phyloP scores from a whole-genome alignment of 169 alveolate genomes.

The Eimeria tenella region DNA sequence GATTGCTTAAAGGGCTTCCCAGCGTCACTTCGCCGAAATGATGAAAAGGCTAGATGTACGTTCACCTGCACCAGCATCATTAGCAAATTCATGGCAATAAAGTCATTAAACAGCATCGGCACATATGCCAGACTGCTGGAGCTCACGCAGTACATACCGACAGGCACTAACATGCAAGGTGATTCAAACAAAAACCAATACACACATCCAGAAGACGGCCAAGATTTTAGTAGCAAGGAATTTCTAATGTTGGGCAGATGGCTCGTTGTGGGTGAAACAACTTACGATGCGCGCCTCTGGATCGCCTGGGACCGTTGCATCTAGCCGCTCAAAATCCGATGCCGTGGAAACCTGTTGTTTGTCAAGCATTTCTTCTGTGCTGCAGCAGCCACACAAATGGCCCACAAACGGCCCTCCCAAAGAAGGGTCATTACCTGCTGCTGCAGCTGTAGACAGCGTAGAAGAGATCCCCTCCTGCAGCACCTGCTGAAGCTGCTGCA shows the following conservation, averaged over 20 bases:
- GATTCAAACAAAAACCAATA: background rate
- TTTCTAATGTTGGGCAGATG: background rate
- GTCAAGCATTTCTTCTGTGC: slow-evolving; percentile 86
- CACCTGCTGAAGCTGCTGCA: slow-evolving; percentile 58
- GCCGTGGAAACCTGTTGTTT: slow-evolving; percentile 88
- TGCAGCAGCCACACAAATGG: slow-evolving; percentile 87
- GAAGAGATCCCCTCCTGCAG: slow-evolving; percentile 8
- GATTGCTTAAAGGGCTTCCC: slow-evolving; percentile 87
- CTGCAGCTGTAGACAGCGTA: background rate
- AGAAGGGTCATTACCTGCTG: background rate
- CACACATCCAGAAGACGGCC: too few relatives aligned
- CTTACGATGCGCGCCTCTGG: slow-evolving; percentile 84
- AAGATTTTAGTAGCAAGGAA: too few relatives aligned
- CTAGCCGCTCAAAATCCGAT: slow-evolving; percentile 88
- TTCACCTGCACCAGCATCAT: slow-evolving; percentile 81
- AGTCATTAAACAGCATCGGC: background rate
- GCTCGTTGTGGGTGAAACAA: background rate
- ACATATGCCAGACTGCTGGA: background rate
- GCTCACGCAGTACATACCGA: background rate
- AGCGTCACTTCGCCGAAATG: slow-evolving; percentile 92
- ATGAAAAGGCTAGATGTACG: slow-evolving; percentile 85
- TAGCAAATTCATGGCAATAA: background rate
- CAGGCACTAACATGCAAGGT: background rate
- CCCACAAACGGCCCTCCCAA: slow-evolving; percentile 82
- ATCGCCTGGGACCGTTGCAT: slow-evolving; percentile 80